Evolutionary conservation across 805 yeast genomes (phyloP), one percentile per base, ranked within the genome.

Genomic region (Aciculoconidium aculeatum): DNA sequence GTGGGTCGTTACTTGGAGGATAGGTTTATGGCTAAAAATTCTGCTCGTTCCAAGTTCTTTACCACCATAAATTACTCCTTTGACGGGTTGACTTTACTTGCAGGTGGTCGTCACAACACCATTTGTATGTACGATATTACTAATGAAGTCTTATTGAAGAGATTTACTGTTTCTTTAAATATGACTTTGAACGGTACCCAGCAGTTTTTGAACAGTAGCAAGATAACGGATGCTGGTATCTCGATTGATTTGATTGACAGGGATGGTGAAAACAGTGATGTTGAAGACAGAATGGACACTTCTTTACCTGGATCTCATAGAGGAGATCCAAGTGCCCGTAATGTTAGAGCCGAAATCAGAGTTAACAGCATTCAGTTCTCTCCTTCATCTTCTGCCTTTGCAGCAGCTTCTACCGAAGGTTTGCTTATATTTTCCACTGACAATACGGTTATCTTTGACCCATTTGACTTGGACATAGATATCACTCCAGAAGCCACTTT

Each of bases 361-460:
- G 87, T 88, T 4, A 75, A 85, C 3, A 65, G 80, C 3, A 69
- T 92, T 16, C 71, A 69, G 42, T 92, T 88, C 48, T 84, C 95
- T 2, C 98, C 98, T 11, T 80, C 96, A 0, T 81, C 94, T 2
- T 68, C 80, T 12, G 77, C 94, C 18, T 92, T 92, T 66, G 92
- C 95, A 1, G 95, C 94, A 23, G 92, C 96, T 0, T 79, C 96
- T 1, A 92, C 98, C 0, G 97, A 90, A 53, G 98, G 98, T 6
- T 61, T 92, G 25, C 62, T 87, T 33, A 65, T 92, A 1, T 92
- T 73, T 52, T 80, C 95, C 1, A 72, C 87, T 21, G 94, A 90
- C 53, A 78, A 77, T 28, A 61, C 73, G 7, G 58, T 80, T 28
- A 61, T 78, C 16, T 92, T 92, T 51, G 98, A 92, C 63, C 98